Base-by-base conservation (phyloP, 768 basidiomycete genomes). In the Russula foetens region DNA sequence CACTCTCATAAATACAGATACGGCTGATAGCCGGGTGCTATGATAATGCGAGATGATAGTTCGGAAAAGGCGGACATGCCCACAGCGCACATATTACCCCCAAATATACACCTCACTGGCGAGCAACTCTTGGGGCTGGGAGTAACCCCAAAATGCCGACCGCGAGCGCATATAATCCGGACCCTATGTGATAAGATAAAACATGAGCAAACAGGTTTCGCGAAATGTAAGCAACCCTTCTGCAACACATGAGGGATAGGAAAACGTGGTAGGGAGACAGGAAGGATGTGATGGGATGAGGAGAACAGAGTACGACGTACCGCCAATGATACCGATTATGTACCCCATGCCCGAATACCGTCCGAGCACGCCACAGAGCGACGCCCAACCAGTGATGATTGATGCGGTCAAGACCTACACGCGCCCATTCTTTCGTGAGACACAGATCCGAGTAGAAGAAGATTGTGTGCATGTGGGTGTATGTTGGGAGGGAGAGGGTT, bases 101-200 rank as follows among this genome's bases (percentile, higher is more conserved):
- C n/a, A 35, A n/a, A n/a, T 12, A 24, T n/a, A 24, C 45, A 17
- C 31, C 35, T 62, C 56, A 58, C 56, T 53, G 48, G 2, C 65
- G 59, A 19, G 52, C 56, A 23, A 65, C 53, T 26, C 63, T 60
- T 31, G 87, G 87, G 26, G 81, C 80, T 15, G 88, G 86, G 53
- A 90, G 73, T 23, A 91, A 75, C 3, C 88, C 89, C 58, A 91
- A 78, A 38, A 89, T 70, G n/a, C 89, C 89, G 67, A 91, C 88
- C 21, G 75, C 75, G 44, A 89, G 75, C 8, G 82, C 82, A 65
- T 90, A 91, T 48, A 88, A 70, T 11, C 84, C 85, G 12, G 82
- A 83, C 12, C 85, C 88, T 91, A 66, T 48, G 45, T 50, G 23
- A 21, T 15, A 11, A 12, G 24, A 12, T 4, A 17, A 41, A 12